Percentiles rank a stretch among this genome's conserved stretches.
Conservation (phyloP, 768 basidiomycete genomes). For the Russula sp. region DNA sequence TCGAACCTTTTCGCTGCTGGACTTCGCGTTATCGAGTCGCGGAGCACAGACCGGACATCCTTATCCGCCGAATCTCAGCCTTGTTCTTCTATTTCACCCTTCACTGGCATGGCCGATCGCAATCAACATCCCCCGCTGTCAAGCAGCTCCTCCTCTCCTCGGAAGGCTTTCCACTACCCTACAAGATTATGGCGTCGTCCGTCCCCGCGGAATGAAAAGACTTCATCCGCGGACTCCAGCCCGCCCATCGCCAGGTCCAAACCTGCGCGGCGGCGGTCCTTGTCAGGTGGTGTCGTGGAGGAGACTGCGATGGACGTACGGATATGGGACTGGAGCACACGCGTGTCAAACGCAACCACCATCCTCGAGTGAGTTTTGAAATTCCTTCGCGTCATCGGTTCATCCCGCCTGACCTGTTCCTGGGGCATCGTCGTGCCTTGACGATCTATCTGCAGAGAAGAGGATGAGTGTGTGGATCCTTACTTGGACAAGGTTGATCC, state of each 20-base stretch:
- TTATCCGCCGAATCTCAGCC: neutral
- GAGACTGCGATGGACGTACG: conserved; percentile 6
- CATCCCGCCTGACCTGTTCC: neutral
- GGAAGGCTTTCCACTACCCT: conserved; percentile 1
- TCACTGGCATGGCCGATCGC: neutral
- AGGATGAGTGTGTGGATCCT: neutral
- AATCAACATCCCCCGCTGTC: neutral
- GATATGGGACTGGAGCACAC: conserved; percentile 15
- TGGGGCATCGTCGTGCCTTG: too few relatives aligned
- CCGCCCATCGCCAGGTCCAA: neutral
- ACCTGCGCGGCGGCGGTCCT: neutral
- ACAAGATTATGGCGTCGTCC: neutral
- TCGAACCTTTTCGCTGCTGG: conserved; percentile 20
- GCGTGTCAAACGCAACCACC: neutral
- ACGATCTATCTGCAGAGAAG: conserved; percentile 9
- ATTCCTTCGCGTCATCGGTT: neutral
- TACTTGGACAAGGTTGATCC: conserved; percentile 6
- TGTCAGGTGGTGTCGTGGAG: neutral
- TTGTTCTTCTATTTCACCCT: neutral
- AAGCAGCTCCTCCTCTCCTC: neutral
- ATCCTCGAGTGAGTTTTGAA: conserved; percentile 2
- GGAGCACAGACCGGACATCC: neutral
- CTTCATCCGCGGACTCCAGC: neutral
- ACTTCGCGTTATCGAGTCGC: conserved; percentile 16
- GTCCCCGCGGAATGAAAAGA: neutral